A percentile compares a stretch with the other conserved stretches of the same genome.
phyloP scores from a whole-genome alignment of 257 asterid species.

The Catharanthus roseus region DNA sequence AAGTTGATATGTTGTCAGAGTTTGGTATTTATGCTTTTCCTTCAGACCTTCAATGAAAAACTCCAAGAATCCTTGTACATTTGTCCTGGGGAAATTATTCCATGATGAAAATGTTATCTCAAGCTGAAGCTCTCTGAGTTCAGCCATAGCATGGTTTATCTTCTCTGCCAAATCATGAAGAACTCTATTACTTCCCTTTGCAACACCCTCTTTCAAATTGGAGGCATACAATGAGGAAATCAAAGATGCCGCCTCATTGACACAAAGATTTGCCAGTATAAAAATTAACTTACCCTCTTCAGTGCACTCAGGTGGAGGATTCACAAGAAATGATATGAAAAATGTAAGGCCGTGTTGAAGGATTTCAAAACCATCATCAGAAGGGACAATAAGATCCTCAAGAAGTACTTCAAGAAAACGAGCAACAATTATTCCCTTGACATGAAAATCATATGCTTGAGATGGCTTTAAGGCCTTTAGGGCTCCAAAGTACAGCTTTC shows the following conservation, averaged over 20 bases:
- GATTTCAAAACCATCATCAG: not conserved
- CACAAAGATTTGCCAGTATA: not conserved
- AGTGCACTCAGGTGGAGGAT: not conserved
- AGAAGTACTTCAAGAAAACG: not conserved
- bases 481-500: not conserved
- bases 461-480: not conserved
- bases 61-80: slow-evolving; percentile 7
- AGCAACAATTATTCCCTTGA: not conserved
- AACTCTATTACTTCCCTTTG: not conserved
- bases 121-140: not conserved
- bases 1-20: not conserved
- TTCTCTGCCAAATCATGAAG: not conserved
- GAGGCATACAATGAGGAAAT: not conserved
- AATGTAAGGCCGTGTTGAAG: not conserved
- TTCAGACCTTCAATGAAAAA: not conserved
- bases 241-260: not conserved
- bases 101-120: not conserved
- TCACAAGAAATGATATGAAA: not conserved
- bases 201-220: not conserved
- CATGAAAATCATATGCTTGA: not conserved
- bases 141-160: not conserved
- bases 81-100: slow-evolving; percentile 1
- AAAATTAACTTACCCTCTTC: not conserved
- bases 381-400: not conserved
- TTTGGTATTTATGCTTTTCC: not conserved